Conservation (phyloP, 495 filamentous ascomycete species). For the Aspergillus homomorphus region DNA sequence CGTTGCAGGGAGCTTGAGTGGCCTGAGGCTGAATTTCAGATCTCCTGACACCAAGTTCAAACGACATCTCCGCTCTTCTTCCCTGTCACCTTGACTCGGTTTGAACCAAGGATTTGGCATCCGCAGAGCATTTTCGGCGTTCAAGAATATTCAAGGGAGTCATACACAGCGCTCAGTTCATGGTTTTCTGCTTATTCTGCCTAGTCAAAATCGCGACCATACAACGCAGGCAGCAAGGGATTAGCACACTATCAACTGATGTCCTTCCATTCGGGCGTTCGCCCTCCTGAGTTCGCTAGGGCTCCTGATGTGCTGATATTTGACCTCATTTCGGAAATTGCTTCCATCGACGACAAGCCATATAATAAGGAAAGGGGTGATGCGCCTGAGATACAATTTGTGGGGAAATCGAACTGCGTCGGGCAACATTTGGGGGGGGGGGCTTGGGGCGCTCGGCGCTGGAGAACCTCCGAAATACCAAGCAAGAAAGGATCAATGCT, state of each 20-base stretch:
- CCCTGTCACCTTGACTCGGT: neutral
- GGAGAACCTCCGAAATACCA: conserved; percentile 18
- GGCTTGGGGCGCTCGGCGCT: conserved; percentile 18
- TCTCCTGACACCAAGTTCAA: neutral
- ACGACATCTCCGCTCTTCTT: neutral
- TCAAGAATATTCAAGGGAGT: too few species aligned
- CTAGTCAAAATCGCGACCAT: neutral
- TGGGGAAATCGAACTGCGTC: neutral
- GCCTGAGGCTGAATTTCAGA: conserved; percentile 2
- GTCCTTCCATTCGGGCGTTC: neutral
- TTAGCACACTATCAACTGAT: neutral
- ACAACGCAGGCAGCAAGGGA: conserved; percentile 5
- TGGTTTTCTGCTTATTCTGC: neutral
- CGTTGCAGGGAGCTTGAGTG: neutral
- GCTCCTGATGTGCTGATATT: neutral
- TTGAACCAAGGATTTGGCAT: neutral
- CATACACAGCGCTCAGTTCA: neutral
- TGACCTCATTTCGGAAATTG: neutral
- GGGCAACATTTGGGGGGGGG: neutral
- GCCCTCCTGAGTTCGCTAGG: neutral
- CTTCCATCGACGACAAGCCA: neutral
- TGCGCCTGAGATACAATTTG: neutral
- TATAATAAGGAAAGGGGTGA: too few species aligned
- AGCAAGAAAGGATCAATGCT: neutral
- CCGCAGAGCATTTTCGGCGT: neutral